These are phyloP conservation scores for Dovyalis caffra DNA, from an alignment of 345 rosid genomes.

Conservation along the genomic window DNA sequence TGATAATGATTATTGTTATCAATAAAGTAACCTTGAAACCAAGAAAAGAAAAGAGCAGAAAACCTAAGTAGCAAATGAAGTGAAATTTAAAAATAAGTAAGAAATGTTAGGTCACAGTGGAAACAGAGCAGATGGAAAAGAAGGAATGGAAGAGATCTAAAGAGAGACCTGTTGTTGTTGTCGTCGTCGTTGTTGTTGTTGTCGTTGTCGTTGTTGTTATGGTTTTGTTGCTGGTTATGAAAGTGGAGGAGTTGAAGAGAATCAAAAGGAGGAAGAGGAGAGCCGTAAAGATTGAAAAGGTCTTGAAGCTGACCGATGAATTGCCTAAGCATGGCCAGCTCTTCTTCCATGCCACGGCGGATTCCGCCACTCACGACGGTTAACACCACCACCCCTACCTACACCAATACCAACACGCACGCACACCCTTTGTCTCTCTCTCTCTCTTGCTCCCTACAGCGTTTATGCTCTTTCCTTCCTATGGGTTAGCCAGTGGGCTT, in stretches of 20 bases:
- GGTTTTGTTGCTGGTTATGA: constrained; percentile 29
- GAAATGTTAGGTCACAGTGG: not conserved
- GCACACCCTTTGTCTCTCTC: not conserved
- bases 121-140: not conserved
- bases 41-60: not conserved
- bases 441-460: not conserved
- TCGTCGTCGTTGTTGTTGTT: constrained; percentile 15
- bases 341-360: constrained; percentile 82
- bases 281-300: constrained; percentile 70
- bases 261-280: constrained; percentile 40
- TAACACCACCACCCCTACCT: not conserved
- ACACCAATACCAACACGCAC: not conserved
- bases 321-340: constrained; percentile 94
- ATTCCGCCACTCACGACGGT: not conserved
- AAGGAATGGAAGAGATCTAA: constrained; percentile 23
- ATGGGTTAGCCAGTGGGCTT: not conserved
- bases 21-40: constrained; percentile 4
- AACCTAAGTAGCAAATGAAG: not conserved
- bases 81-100: not conserved
- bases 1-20: not conserved
- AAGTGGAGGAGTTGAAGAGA: constrained; percentile 24
- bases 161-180: constrained; percentile 35
- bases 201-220: constrained; percentile 4
- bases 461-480: constrained; percentile 13
- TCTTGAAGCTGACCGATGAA: constrained; percentile 93